These are phyloP conservation scores for Coemansia sp. DNA, from an alignment of 192 early-diverging fungal genomes.

Conservation along the genomic window DNA sequence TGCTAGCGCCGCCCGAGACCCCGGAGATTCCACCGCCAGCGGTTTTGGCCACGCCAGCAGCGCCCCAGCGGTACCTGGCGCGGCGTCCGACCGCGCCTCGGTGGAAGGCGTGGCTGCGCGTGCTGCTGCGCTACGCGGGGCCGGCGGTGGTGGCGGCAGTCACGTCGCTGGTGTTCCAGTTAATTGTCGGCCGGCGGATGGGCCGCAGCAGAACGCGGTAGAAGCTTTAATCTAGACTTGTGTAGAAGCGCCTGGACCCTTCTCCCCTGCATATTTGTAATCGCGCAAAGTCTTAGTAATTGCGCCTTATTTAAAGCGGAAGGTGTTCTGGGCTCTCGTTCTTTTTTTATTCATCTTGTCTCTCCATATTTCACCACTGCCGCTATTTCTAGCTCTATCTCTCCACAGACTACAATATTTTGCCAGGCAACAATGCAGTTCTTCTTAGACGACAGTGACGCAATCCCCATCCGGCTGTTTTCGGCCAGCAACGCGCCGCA, in stretches of 20 bases:
- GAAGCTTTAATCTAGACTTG: background rate
- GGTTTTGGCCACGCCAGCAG: no score
- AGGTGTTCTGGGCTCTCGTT: background rate
- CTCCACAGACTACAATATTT: no score
- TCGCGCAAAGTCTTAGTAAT: no score
- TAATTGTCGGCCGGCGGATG: slow-evolving; percentile 4
- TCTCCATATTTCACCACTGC: no score
- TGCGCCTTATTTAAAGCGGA: no score
- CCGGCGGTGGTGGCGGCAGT: slow-evolving; percentile 40
- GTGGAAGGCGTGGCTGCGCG: slow-evolving; percentile 21
- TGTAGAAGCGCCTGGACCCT: background rate
- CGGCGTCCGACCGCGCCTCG: background rate
- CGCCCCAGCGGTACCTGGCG: background rate
- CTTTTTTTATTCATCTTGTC: background rate
- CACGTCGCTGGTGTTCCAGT: slow-evolving; percentile 25
- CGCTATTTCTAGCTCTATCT: background rate
- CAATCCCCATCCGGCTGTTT: slow-evolving; percentile 31
- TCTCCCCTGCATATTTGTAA: background rate
- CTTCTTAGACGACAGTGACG: slow-evolving; percentile 28
- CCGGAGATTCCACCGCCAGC: background rate
- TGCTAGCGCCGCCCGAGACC: background rate
- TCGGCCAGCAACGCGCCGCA: slow-evolving; percentile 32
- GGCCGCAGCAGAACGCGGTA: background rate
- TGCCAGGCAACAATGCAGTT: slow-evolving; percentile 30
- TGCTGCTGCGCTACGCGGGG: slow-evolving; percentile 29